These are phyloP conservation scores for Solanum peruvianum DNA, from an alignment of 257 asterid genomes.

Conservation along the genomic window DNA sequence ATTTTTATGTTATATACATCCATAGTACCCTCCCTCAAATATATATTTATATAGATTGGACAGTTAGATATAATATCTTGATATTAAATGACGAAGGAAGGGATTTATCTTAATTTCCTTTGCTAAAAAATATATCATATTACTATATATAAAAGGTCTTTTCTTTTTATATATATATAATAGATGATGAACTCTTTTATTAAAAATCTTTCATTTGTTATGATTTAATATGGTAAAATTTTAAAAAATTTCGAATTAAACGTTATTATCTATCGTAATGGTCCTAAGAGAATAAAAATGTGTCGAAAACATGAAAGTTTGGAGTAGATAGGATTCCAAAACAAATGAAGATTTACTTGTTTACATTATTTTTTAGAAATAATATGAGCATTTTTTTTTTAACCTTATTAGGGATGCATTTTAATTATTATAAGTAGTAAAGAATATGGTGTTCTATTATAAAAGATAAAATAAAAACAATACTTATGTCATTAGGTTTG, in stretches of 20 bases:
- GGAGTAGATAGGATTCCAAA: background rate
- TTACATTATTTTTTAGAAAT: background rate
- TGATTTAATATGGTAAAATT: background rate
- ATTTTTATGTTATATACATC: background rate
- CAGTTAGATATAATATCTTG: background rate
- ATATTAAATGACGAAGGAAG: background rate
- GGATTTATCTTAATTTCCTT: background rate
- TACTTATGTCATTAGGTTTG: background rate
- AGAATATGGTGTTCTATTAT: background rate
- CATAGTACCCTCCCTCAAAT: background rate
- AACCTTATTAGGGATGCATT: background rate
- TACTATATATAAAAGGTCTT: background rate
- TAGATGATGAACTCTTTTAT: background rate
- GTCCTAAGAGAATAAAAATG: background rate
- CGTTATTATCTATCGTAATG: too few relatives aligned
- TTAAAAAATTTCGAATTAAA: background rate
- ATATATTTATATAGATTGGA: background rate
- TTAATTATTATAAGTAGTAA: background rate
- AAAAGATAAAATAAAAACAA: background rate
- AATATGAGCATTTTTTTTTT: background rate
- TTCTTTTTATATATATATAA: background rate
- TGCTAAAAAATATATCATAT: background rate
- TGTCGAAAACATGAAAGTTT: background rate
- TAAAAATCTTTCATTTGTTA: rapidly evolving
- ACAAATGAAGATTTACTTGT: background rate